phyloP scores from a whole-genome alignment of 257 asterid genomes.

The Ilex aquifolium region DNA sequence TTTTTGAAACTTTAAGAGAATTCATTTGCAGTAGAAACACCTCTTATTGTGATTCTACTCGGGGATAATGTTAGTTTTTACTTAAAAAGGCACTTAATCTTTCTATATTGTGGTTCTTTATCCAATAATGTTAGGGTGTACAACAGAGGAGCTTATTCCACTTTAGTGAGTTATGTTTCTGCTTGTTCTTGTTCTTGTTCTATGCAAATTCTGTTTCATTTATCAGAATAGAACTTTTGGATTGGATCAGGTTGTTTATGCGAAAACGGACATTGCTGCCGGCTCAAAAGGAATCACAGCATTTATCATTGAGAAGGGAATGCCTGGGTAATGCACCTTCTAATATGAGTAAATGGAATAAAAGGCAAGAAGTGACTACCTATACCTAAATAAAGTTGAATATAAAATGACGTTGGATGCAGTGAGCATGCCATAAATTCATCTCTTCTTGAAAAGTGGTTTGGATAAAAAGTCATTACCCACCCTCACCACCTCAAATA shows the following conservation, averaged over 20 bases:
- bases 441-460: too few species aligned
- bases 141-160: not conserved
- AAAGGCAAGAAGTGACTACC: not conserved
- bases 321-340: constrained; percentile 73
- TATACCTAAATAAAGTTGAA: too few species aligned
- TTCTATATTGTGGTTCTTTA: not conserved
- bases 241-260: constrained; percentile 84
- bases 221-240: constrained; percentile 6
- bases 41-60: too few species aligned
- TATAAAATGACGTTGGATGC: too few species aligned
- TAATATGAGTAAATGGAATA: constrained; percentile 8
- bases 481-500: too few species aligned
- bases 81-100: not conserved
- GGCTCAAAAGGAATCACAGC: constrained; percentile 93
- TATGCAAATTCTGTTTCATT: not conserved
- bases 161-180: not conserved
- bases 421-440: too few species aligned
- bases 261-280: constrained; percentile 81
- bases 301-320: constrained; percentile 88
- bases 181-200: not conserved
- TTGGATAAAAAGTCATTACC: too few species aligned
- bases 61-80: too few species aligned
- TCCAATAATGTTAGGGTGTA: not conserved
- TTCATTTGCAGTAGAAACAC: not conserved
- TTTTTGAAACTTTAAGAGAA: too few species aligned